Conservation (phyloP, 345 rosid species). For the Reutealis trisperma region DNA sequence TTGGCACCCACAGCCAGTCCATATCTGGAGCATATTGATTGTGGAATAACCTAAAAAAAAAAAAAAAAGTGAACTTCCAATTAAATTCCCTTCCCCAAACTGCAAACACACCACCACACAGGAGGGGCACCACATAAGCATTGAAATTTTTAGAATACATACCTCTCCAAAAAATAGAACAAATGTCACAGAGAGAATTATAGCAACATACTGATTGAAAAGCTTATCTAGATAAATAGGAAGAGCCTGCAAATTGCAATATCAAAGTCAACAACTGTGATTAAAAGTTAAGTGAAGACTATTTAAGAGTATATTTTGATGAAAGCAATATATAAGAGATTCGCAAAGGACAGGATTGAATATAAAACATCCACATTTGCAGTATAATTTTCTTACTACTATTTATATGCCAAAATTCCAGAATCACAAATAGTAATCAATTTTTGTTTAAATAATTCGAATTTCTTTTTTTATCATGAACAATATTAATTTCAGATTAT, state of each 20-base stretch:
- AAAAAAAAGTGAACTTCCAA: not conserved
- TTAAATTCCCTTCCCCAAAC: not conserved
- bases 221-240: conserved; percentile 90
- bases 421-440: not conserved
- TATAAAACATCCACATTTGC: not conserved
- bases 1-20: conserved; percentile 94
- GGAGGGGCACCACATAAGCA: not conserved
- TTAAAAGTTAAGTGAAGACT: not conserved
- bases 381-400: not conserved
- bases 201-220: conserved; percentile 88
- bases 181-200: conserved; percentile 85
- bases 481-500: not conserved
- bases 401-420: not conserved
- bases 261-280: conserved; percentile 4
- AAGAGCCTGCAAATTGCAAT: conserved; percentile 67
- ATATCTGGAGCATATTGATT: conserved; percentile 90
- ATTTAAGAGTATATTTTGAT: not conserved
- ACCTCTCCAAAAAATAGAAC: conserved; percentile 96
- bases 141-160: conserved; percentile 18
- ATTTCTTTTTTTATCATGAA: not conserved
- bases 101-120: not conserved
- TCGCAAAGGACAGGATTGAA: not conserved
- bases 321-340: too few species aligned
- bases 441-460: too few species aligned
- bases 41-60: conserved; percentile 81